Conservation (phyloP, 1,284 basidiomycete species). For the Pterulicium gracile region DNA sequence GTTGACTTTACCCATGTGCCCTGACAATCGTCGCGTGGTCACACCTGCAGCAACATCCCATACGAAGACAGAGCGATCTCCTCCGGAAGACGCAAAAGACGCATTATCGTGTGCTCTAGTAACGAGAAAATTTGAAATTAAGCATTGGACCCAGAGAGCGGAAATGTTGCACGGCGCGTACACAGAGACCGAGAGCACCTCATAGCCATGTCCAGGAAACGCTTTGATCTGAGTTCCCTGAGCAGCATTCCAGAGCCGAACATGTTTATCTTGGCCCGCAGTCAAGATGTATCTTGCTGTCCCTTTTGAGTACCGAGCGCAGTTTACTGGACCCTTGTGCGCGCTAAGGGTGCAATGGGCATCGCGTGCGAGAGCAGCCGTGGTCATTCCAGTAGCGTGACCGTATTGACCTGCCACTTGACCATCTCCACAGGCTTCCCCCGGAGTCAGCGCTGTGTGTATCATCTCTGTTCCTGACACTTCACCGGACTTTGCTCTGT, state of each 20-base stretch:
- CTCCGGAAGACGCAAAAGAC: constrained; percentile 88
- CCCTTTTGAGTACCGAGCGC: constrained; percentile 80
- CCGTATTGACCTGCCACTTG: too few relatives aligned
- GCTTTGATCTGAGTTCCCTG: constrained; percentile 81
- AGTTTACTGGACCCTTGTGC: constrained; percentile 78
- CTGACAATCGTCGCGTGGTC: constrained; percentile 73
- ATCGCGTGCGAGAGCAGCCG: constrained; percentile 27
- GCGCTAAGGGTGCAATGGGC: constrained; percentile 47
- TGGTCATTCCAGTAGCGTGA: too few relatives aligned
- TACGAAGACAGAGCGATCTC: constrained; percentile 84
- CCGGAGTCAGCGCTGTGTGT: too few relatives aligned
- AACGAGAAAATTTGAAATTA: constrained; percentile 3
- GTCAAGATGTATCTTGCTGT: constrained; percentile 81
- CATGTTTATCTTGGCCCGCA: constrained; percentile 83
- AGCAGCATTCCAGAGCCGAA: constrained; percentile 87
- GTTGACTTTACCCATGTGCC: constrained; percentile 87
- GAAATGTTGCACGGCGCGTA: too few relatives aligned
- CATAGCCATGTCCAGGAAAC: constrained; percentile 88
- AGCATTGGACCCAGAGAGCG: constrained; percentile 7
- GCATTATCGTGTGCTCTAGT: constrained; percentile 84
- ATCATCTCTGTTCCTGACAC: too few relatives aligned
- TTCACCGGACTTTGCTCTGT: too few relatives aligned
- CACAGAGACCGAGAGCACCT: constrained; percentile 86
- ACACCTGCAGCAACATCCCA: constrained; percentile 92
- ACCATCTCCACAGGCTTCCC: too few relatives aligned